phyloP scores from a whole-genome alignment of 2,329 filamentous ascomycete species.

The Ascochyta fabae region DNA sequence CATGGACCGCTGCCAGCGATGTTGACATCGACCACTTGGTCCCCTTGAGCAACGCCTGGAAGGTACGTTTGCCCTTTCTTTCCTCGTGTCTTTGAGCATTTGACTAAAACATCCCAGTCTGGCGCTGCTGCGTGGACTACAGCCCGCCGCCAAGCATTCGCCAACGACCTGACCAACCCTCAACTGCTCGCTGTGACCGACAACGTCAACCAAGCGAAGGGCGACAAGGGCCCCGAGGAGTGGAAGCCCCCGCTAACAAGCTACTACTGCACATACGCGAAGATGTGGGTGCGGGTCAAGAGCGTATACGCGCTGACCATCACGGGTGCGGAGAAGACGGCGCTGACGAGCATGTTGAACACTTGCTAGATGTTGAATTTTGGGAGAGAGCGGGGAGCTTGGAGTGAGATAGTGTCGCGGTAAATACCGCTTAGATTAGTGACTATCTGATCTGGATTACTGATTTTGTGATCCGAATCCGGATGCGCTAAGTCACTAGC shows the following conservation, averaged over 20 bases:
- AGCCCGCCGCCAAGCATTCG: constrained; percentile 69
- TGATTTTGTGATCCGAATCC: too few relatives aligned
- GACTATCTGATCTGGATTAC: too few relatives aligned
- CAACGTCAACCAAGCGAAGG: constrained; percentile 74
- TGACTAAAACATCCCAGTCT: constrained; percentile 55
- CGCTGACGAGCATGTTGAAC: constrained; percentile 68
- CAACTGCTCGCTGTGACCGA: constrained; percentile 83
- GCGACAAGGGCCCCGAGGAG: constrained; percentile 73
- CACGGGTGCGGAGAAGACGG: constrained; percentile 74
- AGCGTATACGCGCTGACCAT: constrained; percentile 71
- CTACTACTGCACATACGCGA: constrained; percentile 81
- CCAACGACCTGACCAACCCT: constrained; percentile 77
- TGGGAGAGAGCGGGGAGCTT: too few relatives aligned
- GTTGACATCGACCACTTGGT: constrained; percentile 87
- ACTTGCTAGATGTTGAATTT: constrained; percentile 58
- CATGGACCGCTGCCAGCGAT: constrained; percentile 71
- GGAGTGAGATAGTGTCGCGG: too few relatives aligned
- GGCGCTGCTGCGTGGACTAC: constrained; percentile 77
- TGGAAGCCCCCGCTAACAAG: constrained; percentile 70
- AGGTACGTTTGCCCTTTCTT: constrained; percentile 44
- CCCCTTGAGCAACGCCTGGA: constrained; percentile 81
- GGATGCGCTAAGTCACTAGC: too few relatives aligned
- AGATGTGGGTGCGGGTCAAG: constrained; percentile 81
- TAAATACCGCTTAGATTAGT: too few relatives aligned
- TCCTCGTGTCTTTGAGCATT: neutral